These are phyloP conservation scores for Kwoniella sp. DNA, from an alignment of 768 basidiomycete genomes.

Conservation along the genomic window DNA sequence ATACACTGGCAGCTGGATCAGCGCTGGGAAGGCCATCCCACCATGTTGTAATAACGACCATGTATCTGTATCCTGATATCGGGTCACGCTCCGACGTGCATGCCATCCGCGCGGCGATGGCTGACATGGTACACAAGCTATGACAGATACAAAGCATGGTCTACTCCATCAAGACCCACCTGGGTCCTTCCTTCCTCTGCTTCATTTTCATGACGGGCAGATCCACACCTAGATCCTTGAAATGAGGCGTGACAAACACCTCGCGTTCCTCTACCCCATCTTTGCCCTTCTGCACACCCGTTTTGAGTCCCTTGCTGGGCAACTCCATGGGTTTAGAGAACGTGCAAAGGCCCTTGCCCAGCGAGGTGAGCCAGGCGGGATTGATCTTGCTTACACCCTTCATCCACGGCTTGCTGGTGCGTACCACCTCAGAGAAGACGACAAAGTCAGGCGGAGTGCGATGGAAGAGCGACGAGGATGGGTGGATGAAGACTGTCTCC, in stretches of 20 bases:
- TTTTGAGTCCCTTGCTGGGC: slow-evolving; percentile 18
- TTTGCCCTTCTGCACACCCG: slow-evolving; percentile 43
- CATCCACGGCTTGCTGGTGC: slow-evolving; percentile 71
- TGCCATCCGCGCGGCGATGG: too few relatives aligned
- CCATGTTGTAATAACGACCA: too few relatives aligned
- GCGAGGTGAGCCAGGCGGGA: slow-evolving; percentile 74
- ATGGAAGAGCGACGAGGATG: slow-evolving; percentile 72
- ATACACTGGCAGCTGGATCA: too few relatives aligned
- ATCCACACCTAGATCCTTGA: slow-evolving; percentile 82
- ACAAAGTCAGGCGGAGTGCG: slow-evolving; percentile 76
- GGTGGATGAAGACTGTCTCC: slow-evolving; percentile 86
- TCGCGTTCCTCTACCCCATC: slow-evolving; percentile 53
- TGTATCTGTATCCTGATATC: too few relatives aligned
- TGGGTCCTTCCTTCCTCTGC: slow-evolving; percentile 49
- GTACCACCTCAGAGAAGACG: slow-evolving; percentile 74
- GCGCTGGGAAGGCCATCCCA: too few relatives aligned
- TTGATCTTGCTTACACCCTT: slow-evolving; percentile 79
- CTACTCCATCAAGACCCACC: slow-evolving; percentile 49
- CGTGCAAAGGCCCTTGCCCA: slow-evolving; percentile 77
- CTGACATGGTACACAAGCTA: too few relatives aligned
- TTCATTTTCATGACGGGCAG: slow-evolving; percentile 64
- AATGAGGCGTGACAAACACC: slow-evolving; percentile 73
- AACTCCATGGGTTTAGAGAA: slow-evolving; percentile 79
- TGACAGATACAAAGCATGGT: too few relatives aligned
- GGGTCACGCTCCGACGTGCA: too few relatives aligned